Base-by-base conservation (phyloP, 1,284 basidiomycete species). In the Tylopilus orsonianus region DNA sequence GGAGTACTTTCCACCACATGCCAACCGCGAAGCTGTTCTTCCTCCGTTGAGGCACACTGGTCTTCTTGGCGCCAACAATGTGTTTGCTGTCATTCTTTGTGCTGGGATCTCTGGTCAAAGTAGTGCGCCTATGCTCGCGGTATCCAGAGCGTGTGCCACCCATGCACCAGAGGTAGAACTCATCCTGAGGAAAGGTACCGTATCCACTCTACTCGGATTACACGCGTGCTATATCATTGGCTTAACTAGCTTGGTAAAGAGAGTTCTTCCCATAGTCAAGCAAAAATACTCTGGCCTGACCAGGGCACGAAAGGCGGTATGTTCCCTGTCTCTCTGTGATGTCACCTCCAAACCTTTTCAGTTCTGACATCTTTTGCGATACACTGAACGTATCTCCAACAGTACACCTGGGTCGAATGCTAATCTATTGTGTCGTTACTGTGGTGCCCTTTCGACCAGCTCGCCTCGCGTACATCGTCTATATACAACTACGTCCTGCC, bases 231-330 rank as follows among this genome's bases (percentile, higher is more conserved):
- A 53, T 29, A 37, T 35, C 34, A 41, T 57, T 47, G 52, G 46
- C 55, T 1, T 68, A 94, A 95, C 92, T 55, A 89, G 93, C 72
- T 74, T 96, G 32, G 71, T 94, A 52, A 84, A 85, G 68, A 85
- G 96, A 64, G 96, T 98, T 74, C 91, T 93, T 38, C 88, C 96
- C 70, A 92, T 95, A 99, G 75, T 97, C 98, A 79, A 93, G n/a
- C n/a, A n/a, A n/a, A n/a, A n/a, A n/a, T n/a, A n/a, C n/a, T n/a
- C 96, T 8, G 90, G 90, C 53, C 69, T 84, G 58, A 83, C 87
- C 54, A 97, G 97, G 76, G 92, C 96, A 53, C 85, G 95, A 68
- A 95, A 96, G 74, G 79, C 79, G 69, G 91, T 93, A 70, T 46
- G 89, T 85, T 58, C 30, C 39, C 29, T n/a, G 22, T 16, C 14